Base-by-base conservation (phyloP, 108 stramenopile genomes). In the Mayamaea pseudoterrestris region DNA sequence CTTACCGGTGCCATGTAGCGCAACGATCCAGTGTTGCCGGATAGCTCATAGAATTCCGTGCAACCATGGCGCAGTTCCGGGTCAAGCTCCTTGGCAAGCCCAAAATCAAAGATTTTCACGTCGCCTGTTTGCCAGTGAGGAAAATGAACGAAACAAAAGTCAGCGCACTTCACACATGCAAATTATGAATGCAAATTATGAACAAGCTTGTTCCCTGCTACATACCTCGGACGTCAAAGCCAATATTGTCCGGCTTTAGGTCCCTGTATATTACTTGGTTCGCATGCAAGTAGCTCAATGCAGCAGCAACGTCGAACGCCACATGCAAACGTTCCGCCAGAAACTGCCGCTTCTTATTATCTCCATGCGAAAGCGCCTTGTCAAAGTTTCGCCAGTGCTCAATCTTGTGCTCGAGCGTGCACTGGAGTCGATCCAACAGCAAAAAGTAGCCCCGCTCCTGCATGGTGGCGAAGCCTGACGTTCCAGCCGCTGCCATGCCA, bases 11-110 rank as follows among this genome's bases (percentile, higher is more conserved):
- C 43, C 77, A 74, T 79, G 66, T 74, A 90, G 31, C 87, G 74
- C 14, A 76, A 56, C n/a, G 72, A 74, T 14, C 87, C 87, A 20
- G 82, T 83, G 44, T 74, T 67, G n/a, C 77, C 75, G 11, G 87
- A 80, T 8, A 90, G 60, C 41, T 76, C 69, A 60, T 81, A 89
- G 42, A 71, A 61, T 22, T 70, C 80, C 17, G 60, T 60, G 35
- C 60, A 54, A 36, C 58, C 73, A 44, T 51, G 35, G 32, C 60
- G 42, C 27, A 71, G 34, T 11, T 53, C 41, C 8, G 63, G 59
- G 52, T 76, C 61, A 5, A 76, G 39, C 46, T 76, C 74, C 43
- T 70, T 66, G 2, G 74, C 74, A 35, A 75, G 56, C 25, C 73
- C 73, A 62, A 75, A 75, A 41, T 75, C 73, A 42, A 76, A 76